Evolutionary conservation across 768 basidiomycete genomes (phyloP).

Genomic region (Collybia mongolica): DNA sequence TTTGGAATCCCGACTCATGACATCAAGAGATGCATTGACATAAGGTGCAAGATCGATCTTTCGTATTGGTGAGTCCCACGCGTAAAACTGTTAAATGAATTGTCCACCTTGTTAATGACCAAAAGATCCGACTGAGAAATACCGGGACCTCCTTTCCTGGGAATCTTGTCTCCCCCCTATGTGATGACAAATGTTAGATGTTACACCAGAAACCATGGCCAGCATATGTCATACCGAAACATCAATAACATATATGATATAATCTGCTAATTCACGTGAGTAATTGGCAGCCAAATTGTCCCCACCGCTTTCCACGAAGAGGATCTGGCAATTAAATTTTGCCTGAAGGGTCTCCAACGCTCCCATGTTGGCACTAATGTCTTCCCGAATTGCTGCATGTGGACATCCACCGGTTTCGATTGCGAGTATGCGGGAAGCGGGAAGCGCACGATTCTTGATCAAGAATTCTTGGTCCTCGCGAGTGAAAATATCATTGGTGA

Average conservation of each 20-base stretch:
- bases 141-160: constrained; percentile 96
- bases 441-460: constrained; percentile 88
- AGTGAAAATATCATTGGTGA: constrained; percentile 99
- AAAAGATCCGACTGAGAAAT: constrained; percentile 95
- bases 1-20: constrained; percentile 93
- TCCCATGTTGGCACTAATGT: constrained; percentile 96
- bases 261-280: constrained; percentile 94
- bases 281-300: constrained; percentile 98
- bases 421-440: constrained; percentile 82
- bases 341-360: constrained; percentile 94
- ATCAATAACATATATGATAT: constrained; percentile 93
- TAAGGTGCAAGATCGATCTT: constrained; percentile 93
- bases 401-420: constrained; percentile 99
- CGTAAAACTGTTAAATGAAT: neutral
- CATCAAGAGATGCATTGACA: constrained; percentile 89
- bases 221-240: constrained; percentile 55
- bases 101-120: constrained; percentile 86
- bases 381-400: constrained; percentile 97
- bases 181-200: neutral
- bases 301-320: constrained; percentile 95
- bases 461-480: constrained; percentile 97
- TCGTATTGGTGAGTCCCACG: neutral
- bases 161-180: constrained; percentile 97
- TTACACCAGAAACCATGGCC: neutral
- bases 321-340: constrained; percentile 83